Conservation (phyloP, 768 basidiomycete genomes). For the Boletus vinaceobasis region DNA sequence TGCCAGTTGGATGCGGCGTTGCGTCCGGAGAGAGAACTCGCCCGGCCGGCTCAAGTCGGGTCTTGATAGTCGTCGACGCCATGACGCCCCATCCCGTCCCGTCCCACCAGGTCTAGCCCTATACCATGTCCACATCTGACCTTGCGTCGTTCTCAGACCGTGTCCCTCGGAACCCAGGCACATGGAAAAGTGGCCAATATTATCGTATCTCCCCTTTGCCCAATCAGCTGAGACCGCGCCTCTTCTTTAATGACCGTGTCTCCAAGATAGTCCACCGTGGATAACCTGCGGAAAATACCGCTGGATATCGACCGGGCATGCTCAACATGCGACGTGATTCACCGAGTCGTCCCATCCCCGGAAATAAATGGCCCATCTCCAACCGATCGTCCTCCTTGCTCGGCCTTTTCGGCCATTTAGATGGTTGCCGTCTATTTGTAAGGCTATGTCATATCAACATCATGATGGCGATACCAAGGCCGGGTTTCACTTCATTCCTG, state of each 20-base stretch:
- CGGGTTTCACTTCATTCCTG: conserved; percentile 10
- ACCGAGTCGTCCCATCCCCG: background rate
- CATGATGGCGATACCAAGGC: conserved; percentile 7
- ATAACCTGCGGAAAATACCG: background rate
- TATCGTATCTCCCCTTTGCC: conserved; percentile 22
- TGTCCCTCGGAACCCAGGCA: conserved; percentile 9
- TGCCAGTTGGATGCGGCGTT: background rate
- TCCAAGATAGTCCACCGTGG: conserved; percentile 1
- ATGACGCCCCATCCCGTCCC: too few species aligned
- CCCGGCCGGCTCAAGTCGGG: background rate
- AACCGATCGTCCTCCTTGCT: background rate
- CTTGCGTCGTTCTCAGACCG: conserved; percentile 9
- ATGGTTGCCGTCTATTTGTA: conserved; percentile 3
- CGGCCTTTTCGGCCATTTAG: background rate
- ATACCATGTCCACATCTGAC: background rate
- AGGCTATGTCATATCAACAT: conserved; percentile 4
- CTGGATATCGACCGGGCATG: background rate
- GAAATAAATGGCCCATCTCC: too few species aligned
- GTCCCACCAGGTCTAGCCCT: too few species aligned
- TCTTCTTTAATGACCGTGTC: conserved; percentile 18
- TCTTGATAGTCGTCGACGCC: background rate
- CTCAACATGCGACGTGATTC: background rate
- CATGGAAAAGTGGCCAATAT: background rate
- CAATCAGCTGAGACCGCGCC: background rate
- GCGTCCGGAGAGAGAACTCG: background rate